Base-by-base conservation (phyloP, 805 yeast genomes). In the Suhomyces canberraensis region DNA sequence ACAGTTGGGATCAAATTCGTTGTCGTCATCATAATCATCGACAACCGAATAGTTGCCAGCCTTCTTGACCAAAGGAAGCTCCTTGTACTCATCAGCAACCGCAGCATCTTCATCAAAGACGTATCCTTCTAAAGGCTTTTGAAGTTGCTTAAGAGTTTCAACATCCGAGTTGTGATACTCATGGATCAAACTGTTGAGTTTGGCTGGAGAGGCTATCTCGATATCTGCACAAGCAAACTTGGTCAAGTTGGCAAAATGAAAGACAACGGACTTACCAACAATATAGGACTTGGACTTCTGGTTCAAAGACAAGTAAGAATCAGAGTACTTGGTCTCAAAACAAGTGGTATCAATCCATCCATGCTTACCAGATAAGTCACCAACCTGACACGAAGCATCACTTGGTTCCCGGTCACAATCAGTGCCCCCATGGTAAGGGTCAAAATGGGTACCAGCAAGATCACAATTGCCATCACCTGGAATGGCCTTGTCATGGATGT, bases 301-400 rank as follows among this genome's bases (percentile, higher is more conserved):
- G 49, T 79, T 71, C 56, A 83, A 70, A 0, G 89, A 79, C 36
- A 84, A 56, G 56, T 72, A 83, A 5, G 81, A 82, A 51, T 84
- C 90, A 40, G 69, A 61, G 55, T 79, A 84, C 41, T 69, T 67
- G 19, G 77, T 64, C 57, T 80, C 82, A 56, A 76, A 80, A 54
- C 87, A 81, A 9, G 86, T 81, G 15, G 85, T 71, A 52, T 81
- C 73, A 51, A 84, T 79, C 61, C 64, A 73, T 9, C 91, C 91
- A 58, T 83, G 89, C 56, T 82, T 83, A 29, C 91, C 91, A 24
- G 85, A 75, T 48, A 83, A 74, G 52, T 83, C 90, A 40, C 91
- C 91, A 28, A 82, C 76, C 58, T 79, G 79, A 55, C 88, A 83
- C 24, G 56, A 64, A 6, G 79, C 56, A 56, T 82, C 82, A 47